Base-by-base conservation (phyloP, 352 stramenopile genomes). In the Phytopythium ostracodes region DNA sequence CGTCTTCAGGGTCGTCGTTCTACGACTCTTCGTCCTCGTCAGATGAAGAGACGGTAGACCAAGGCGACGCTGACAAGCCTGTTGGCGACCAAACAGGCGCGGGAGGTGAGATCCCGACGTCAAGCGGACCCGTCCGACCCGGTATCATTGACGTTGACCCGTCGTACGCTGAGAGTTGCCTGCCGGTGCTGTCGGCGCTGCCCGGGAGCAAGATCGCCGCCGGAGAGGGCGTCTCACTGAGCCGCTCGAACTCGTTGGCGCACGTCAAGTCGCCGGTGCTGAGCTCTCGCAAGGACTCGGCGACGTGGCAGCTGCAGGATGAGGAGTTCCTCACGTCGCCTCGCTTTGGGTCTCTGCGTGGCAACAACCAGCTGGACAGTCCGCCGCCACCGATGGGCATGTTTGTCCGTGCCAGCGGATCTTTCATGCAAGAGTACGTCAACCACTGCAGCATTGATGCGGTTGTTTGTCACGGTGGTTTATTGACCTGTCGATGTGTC, bases 271-370 rank as follows among this genome's bases (percentile, higher is more conserved):
- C 76, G 7, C 79, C 79, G 0, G 78, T 89, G 49, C 56, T 89
- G 17, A 70, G 79, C 1, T 87, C 71, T 33, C 67, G 78, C 53
- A 86, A 86, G 54, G 79, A 89, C 60, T 72, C 78, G 29, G 71
- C 82, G 65, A 89, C 79, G 58, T 89, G 79, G 79, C 78, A 89
- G 56, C 55, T 89, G 18, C 79, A 89, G 51, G 79, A 88, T 43
- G 79, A 89, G 61, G 77, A 89, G 70, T 79, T 87, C 38, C 56
- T 87, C 20, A 75, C 72, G 50, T 88, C 78, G 43, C 79, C 79
- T 31, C 73, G 78, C 56, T 86, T 87, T 38, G 72, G 74, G 1
- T 43, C 65, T 24, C 52, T 77, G 10, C 31, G 57, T n/a, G 65
- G 58, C 53, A 64, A 44, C 60, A 64, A 58, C 59, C 27, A 61